Conservation (phyloP, 208 protist genomes). For the Leishmania braziliensis region DNA sequence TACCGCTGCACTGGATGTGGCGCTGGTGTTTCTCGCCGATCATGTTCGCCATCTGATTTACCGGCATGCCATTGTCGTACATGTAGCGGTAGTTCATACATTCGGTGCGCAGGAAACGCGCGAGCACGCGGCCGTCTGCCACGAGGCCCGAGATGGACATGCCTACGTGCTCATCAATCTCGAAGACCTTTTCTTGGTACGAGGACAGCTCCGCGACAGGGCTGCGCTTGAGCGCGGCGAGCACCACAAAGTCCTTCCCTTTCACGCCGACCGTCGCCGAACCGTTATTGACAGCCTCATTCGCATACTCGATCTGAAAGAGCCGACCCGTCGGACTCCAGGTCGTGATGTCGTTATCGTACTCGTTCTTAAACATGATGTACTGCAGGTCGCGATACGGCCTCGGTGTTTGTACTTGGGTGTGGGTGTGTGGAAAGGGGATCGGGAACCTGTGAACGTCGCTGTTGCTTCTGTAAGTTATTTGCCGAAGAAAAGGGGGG, state of each 20-base stretch:
- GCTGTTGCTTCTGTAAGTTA: neutral
- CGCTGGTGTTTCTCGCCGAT: slow-evolving; percentile 95
- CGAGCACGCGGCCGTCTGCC: slow-evolving; percentile 94
- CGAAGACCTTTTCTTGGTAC: slow-evolving; percentile 98
- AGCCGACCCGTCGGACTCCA: slow-evolving; percentile 97
- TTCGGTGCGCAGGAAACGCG: slow-evolving; percentile 97
- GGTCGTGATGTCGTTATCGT: slow-evolving; percentile 99
- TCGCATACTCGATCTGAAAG: slow-evolving; percentile 99
- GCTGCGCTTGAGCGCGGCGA: slow-evolving; percentile 94
- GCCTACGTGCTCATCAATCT: slow-evolving; percentile 98
- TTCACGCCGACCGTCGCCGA: slow-evolving; percentile 97
- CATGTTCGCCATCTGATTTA: slow-evolving; percentile 80
- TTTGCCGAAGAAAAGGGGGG: neutral
- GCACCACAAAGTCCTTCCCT: slow-evolving; percentile 94
- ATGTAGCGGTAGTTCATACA: slow-evolving; percentile 97
- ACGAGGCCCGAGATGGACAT: slow-evolving; percentile 98
- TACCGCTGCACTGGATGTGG: slow-evolving; percentile 96
- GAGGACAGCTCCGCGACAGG: slow-evolving; percentile 96
- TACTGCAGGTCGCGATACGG: neutral
- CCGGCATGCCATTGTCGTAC: slow-evolving; percentile 73
- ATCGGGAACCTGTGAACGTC: neutral
- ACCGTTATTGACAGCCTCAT: slow-evolving; percentile 99
- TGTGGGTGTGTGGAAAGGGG: neutral
- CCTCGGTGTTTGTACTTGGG: neutral
- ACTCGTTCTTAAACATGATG: slow-evolving; percentile 94